Evolutionary conservation across 805 yeast species (phyloP), one percentile per base, ranked within the genome.

Genomic region (Lachancea thermotolerans): DNA sequence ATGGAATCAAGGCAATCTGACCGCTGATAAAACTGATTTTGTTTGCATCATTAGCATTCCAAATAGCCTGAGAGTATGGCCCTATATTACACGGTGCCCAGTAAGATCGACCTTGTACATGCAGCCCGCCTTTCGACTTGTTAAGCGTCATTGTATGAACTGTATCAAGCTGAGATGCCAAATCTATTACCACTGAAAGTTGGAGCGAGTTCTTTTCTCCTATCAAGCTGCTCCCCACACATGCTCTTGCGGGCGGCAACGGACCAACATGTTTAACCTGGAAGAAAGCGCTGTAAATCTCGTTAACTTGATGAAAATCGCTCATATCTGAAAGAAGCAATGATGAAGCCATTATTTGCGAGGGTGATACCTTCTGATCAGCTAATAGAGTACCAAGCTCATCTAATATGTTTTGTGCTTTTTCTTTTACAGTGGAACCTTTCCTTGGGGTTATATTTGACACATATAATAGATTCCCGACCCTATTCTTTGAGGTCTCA

Each of bases 61-160:
- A 64, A 10, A 81, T 78, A 0, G 90, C 77, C 64, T 93, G 99
- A 0, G 99, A 91, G 60, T 93, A 93, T 0, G 99, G 99, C 0
- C 99, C 99, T 38, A 93, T 93, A 54, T 93, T 93, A 32, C 95
- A 91, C 0, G 99, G 99, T 0, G 97, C 98, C 99, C 99, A 93
- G 61, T 85, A 90, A 35, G 97, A 89, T 48, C 90, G 73, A 1
- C 97, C 89, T 55, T 93, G 91, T 8, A 93, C 88, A 58, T 93
- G 98, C 12, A 91, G 68, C 0, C 98, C 96, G 28, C 66, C 67
- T 53, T 83, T 83, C 10, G 52, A 53, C 25, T 37, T 30, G 60
- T 50, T 49, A 9, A 54, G 15, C 2, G 33, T 38, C 16, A 48
- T 33, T 2, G 14, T 27, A 2, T 37, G 30, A 6, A 16, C 14